Evolutionary conservation across 305 asterid genomes (phyloP).

Genomic region (Solanum hybrid): DNA sequence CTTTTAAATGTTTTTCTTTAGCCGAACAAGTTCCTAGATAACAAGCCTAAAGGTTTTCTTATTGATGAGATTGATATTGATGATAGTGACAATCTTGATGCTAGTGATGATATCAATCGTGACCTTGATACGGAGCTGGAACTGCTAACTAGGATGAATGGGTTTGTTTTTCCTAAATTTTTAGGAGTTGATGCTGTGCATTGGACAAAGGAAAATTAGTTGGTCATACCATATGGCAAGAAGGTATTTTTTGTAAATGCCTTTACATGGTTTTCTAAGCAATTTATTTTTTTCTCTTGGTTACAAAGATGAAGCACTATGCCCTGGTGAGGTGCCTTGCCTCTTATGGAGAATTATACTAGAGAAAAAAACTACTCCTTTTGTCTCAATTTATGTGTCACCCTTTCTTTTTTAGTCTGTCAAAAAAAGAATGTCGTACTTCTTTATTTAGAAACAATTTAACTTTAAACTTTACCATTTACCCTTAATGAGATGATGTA

Average conservation of each 20-base stretch:
- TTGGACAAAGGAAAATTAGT: slow-evolving; percentile 2
- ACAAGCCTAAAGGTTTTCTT: not conserved
- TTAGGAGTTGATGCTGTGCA: not conserved
- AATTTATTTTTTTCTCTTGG: not conserved
- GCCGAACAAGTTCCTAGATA: not conserved
- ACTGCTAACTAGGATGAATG: not conserved
- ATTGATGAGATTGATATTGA: not conserved
- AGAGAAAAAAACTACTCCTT: not conserved
- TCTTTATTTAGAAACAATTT: not conserved
- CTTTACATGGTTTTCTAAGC: not conserved
- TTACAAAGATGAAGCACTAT: not conserved
- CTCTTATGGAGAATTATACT: not conserved
- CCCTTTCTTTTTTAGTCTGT: not conserved
- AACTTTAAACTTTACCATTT: not conserved
- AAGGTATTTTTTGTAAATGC: not conserved
- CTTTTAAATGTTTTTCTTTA: not conserved
- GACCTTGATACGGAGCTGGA: not conserved
- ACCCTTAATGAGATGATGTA: not conserved
- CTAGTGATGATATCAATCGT: not conserved
- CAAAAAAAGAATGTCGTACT: not conserved
- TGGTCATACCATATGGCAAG: not conserved
- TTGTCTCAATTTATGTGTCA: not conserved
- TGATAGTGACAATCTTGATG: not conserved
- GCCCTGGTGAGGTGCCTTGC: not conserved
- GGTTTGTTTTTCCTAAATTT: not conserved